phyloP scores from a whole-genome alignment of 768 basidiomycete genomes.

The Xerocomellus chrysenteron region DNA sequence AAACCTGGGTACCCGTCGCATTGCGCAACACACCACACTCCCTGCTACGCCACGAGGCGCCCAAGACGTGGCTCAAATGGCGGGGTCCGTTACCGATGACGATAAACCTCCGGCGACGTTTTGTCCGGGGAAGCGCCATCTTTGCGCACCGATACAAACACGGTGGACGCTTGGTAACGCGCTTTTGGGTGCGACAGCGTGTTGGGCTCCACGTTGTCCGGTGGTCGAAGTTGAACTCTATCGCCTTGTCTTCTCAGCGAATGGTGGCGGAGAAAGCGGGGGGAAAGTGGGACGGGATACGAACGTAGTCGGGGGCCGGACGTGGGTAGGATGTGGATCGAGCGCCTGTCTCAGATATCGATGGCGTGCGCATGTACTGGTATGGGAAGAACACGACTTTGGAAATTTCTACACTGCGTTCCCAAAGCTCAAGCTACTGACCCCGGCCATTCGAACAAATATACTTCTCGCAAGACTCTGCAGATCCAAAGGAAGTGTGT shows the following conservation, averaged over 20 bases:
- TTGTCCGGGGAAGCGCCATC: conserved; percentile 5
- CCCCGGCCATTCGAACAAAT: too few species aligned
- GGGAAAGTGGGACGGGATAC: background rate
- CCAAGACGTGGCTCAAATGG: conserved; percentile 18
- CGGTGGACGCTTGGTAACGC: background rate
- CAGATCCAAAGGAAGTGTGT: too few species aligned
- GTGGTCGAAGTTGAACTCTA: conserved; percentile 7
- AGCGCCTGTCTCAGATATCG: background rate
- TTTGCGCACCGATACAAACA: conserved; percentile 13
- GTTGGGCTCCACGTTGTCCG: background rate
- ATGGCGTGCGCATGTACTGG: background rate
- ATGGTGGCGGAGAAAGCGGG: background rate
- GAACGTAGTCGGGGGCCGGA: background rate
- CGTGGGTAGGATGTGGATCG: background rate
- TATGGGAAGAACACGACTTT: background rate
- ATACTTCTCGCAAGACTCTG: too few species aligned
- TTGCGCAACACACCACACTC: background rate
- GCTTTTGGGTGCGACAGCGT: conserved; percentile 14
- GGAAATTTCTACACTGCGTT: background rate
- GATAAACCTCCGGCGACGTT: background rate
- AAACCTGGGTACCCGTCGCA: background rate
- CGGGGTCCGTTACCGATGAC: conserved; percentile 15
- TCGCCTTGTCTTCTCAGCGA: background rate
- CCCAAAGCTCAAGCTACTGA: too few species aligned
- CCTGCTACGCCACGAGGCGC: background rate